These are phyloP conservation scores for Zalaria sp. DNA, from an alignment of 2,329 filamentous ascomycete species.

Conservation along the genomic window DNA sequence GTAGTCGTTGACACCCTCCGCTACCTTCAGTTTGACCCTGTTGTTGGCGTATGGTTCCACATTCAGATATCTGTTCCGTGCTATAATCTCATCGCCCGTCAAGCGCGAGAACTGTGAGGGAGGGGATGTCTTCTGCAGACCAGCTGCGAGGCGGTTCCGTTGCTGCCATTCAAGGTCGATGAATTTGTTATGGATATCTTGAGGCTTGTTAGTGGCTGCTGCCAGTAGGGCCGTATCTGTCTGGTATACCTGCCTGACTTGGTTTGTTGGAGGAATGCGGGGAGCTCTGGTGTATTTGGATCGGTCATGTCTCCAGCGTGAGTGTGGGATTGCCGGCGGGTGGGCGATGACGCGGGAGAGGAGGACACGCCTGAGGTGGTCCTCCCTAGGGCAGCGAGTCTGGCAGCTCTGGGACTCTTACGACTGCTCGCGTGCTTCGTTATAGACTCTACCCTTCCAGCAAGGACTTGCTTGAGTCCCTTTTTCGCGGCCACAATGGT, in stretches of 20 bases:
- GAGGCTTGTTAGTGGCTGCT: conserved; percentile 7
- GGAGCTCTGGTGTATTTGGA: conserved; percentile 18
- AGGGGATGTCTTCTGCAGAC: conserved; percentile 24
- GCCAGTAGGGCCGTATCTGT: conserved; percentile 1
- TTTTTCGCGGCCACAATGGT: conserved; percentile 4
- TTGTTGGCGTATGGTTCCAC: conserved; percentile 85
- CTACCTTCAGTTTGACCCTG: conserved; percentile 66
- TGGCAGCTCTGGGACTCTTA: too few species aligned
- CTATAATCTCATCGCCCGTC: conserved; percentile 38
- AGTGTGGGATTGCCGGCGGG: neutral
- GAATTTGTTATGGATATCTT: conserved; percentile 47
- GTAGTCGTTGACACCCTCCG: conserved; percentile 44
- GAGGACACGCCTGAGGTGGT: conserved; percentile 3
- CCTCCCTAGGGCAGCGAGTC: neutral
- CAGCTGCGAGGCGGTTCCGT: conserved; percentile 37
- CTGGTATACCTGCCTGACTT: conserved; percentile 29
- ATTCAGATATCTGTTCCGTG: conserved; percentile 75
- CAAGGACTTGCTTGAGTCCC: neutral
- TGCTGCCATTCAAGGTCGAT: conserved; percentile 48
- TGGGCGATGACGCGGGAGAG: conserved; percentile 2
- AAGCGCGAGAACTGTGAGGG: conserved; percentile 46
- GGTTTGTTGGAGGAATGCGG: conserved; percentile 38
- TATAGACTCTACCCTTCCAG: conserved; percentile 1
- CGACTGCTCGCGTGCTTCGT: neutral
- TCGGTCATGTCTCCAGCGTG: neutral